Base-by-base conservation (phyloP, 768 basidiomycete genomes). In the Phlegmacium glaucopus region DNA sequence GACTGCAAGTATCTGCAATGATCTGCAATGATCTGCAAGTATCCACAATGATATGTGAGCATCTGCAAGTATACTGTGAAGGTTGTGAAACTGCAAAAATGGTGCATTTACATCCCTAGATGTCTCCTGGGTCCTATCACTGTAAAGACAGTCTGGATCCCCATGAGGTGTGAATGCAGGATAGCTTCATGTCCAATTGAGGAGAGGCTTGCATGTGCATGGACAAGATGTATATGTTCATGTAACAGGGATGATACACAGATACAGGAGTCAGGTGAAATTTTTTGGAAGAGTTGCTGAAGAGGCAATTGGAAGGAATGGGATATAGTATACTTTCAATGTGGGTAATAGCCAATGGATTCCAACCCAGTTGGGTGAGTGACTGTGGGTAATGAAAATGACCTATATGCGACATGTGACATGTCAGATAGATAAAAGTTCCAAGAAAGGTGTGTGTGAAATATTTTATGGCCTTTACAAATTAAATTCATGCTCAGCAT, bases 251-350 rank as follows among this genome's bases (percentile, higher is more conserved):
- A 98, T 95, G 12, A 84, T 85, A 38, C 96, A 83, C 25, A 98
- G 75, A 65, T 95, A 94, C 0, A 95, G 96, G 4, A 97, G 71
- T 47, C 90, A 92, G 3, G 90, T 85, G 60, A 99, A 81, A 68
- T 93, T 97, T 57, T 97, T 87, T 6, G 96, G 96, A 8, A 99
- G 72, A 1, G 96, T 97, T 6, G 94, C 96, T 4, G 88, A 89
- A 9, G 93, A 92, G 1, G 87, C 87, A 48, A 96, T 90, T 4
- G 94, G 85, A 34, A 80, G 76, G 56, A 94, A 86, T 0, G 96
- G 96, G 39, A 98, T 78, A 67, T 98, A 83, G 68, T 98, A 99
- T 25, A 96, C 88, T 68, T 98, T 98, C 51, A 99, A 72, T 9
- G 78, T 77, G 7, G 90, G 90, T 0, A 88, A 66, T 0, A 99